Conservation (phyloP, 805 yeast species). For the Saturnispora bothae region DNA sequence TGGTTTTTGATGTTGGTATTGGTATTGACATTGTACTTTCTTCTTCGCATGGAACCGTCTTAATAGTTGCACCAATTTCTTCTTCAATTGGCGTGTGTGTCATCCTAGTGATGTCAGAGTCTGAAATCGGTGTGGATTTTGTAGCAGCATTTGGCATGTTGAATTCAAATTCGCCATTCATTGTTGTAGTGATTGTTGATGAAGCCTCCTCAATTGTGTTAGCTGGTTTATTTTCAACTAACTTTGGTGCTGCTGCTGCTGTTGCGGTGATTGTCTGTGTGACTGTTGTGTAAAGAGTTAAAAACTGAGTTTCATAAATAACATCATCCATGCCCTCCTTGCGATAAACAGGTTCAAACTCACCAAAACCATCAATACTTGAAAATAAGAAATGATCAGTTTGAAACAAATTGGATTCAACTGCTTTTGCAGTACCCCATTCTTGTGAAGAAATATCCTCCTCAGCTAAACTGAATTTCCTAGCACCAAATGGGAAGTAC, state of each 20-base stretch:
- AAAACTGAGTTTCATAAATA: conserved; percentile 1
- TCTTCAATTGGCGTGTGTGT: too few species aligned
- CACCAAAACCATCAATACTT: conserved; percentile 20
- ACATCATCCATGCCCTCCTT: neutral
- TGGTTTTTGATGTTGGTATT: neutral
- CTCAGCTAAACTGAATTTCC: conserved; percentile 20
- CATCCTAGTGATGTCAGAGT: neutral
- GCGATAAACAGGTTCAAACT: neutral
- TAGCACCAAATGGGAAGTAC: conserved; percentile 21
- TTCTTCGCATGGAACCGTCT: neutral
- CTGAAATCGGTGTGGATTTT: neutral
- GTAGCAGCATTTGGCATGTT: neutral
- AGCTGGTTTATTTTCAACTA: neutral
- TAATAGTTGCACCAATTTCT: neutral
- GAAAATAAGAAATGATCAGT: conserved; percentile 21
- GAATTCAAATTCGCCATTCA: conserved; percentile 1
- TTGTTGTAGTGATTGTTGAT: neutral
- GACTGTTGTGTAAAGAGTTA: conserved; percentile 7
- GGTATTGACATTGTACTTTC: neutral
- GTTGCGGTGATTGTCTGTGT: conserved; percentile 11
- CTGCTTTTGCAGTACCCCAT: conserved; percentile 2
- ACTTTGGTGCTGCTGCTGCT: neutral
- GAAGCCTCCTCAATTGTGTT: neutral
- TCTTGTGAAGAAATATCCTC: too few species aligned
- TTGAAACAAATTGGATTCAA: conserved; percentile 2